phyloP scores from a whole-genome alignment of 345 rosid genomes.

The Combretum micranthum region DNA sequence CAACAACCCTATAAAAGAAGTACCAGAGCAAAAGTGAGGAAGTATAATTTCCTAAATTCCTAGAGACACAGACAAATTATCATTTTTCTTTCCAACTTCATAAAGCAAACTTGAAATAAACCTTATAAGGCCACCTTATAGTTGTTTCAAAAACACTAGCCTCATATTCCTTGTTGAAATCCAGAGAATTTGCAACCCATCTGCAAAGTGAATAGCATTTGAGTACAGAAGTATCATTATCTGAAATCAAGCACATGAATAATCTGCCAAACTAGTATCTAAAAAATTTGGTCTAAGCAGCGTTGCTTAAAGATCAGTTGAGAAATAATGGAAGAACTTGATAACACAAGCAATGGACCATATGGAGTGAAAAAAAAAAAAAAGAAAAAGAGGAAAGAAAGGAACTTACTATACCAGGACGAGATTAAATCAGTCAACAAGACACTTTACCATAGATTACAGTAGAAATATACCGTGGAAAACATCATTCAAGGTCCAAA shows the following conservation, averaged over 20 bases:
- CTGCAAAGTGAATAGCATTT: slow-evolving; percentile 31
- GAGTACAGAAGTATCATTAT: neutral
- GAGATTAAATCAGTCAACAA: too few species aligned
- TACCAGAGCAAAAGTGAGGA: slow-evolving; percentile 7
- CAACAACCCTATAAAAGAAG: slow-evolving; percentile 70
- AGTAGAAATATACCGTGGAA: too few species aligned
- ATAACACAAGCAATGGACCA: too few species aligned
- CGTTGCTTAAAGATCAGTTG: too few species aligned
- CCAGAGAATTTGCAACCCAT: slow-evolving; percentile 90
- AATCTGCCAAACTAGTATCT: neutral
- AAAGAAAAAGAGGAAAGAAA: too few species aligned
- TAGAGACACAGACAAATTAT: neutral
- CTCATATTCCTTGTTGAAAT: slow-evolving; percentile 84
- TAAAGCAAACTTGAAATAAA: slow-evolving; percentile 28
- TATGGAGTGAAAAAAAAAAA: too few species aligned
- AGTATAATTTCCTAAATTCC: neutral
- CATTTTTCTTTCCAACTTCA: neutral
- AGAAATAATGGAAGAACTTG: too few species aligned
- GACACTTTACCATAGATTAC: too few species aligned
- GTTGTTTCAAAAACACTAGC: slow-evolving; percentile 99
- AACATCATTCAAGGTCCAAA: too few species aligned
- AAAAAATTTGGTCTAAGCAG: neutral
- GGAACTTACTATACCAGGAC: too few species aligned
- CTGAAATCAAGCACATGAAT: neutral
- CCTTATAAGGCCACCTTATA: slow-evolving; percentile 89